Conservation (phyloP, 2,329 filamentous ascomycete species). For the Cordyceps farinosa region DNA sequence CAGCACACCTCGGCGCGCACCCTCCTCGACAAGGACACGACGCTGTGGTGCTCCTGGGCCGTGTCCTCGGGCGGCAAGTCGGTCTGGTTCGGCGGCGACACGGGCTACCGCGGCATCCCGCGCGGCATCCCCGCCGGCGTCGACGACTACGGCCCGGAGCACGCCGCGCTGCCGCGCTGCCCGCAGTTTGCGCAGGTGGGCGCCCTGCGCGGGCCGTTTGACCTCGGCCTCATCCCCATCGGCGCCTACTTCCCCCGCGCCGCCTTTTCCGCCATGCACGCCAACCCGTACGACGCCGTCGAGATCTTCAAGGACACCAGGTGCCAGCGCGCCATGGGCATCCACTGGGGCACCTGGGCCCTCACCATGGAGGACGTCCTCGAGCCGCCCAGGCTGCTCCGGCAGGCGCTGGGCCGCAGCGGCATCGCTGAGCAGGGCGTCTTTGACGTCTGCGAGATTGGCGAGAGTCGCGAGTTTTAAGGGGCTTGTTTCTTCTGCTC, state of each 20-base stretch:
- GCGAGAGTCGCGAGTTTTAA: conserved; percentile 74
- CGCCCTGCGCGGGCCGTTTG: conserved; percentile 74
- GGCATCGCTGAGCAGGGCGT: conserved; percentile 66
- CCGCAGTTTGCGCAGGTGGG: conserved; percentile 87
- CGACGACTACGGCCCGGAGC: conserved; percentile 70
- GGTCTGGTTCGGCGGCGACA: conserved; percentile 89
- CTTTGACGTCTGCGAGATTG: conserved; percentile 82
- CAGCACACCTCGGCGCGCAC: conserved; percentile 76
- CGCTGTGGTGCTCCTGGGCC: conserved; percentile 87
- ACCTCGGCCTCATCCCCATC: conserved; percentile 89
- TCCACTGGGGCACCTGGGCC: conserved; percentile 92
- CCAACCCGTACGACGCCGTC: conserved; percentile 80
- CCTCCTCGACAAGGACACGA: conserved; percentile 66
- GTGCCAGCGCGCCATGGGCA: conserved; percentile 74
- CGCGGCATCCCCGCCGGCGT: conserved; percentile 48
- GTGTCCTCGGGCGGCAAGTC: conserved; percentile 69
- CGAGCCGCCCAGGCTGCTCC: conserved; percentile 73
- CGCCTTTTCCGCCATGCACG: conserved; percentile 78
- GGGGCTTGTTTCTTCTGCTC: background rate
- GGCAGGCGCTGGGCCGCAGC: conserved; percentile 65
- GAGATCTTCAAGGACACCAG: conserved; percentile 84
- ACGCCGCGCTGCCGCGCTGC: conserved; percentile 65
- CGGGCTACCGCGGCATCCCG: conserved; percentile 80
- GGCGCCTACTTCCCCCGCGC: conserved; percentile 75
- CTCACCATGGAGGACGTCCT: conserved; percentile 80